Conservation (phyloP, 2,329 filamentous ascomycete species). For the Hymenoscyphus repandus region DNA sequence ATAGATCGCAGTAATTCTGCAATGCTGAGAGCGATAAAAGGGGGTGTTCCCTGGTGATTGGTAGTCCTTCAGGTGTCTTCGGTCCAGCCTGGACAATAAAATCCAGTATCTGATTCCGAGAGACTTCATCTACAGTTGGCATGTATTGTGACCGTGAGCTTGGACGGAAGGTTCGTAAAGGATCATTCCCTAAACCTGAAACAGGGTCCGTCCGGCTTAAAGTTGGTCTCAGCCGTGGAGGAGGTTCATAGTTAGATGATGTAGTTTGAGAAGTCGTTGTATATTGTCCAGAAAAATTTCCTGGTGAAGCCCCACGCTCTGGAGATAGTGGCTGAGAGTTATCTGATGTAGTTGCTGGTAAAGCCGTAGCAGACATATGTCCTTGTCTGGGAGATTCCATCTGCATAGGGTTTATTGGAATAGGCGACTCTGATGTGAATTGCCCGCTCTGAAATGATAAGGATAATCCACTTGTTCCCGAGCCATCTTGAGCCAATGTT, state of each 20-base stretch:
- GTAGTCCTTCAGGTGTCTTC: constrained; percentile 41
- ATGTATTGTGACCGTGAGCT: constrained; percentile 25
- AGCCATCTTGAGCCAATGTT: not conserved
- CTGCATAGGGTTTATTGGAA: not conserved
- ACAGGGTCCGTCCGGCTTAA: no score
- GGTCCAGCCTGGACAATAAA: constrained; percentile 46
- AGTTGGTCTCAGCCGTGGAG: no score
- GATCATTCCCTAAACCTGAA: not conserved
- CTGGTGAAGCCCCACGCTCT: not conserved
- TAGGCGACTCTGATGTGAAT: not conserved
- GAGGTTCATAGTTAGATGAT: not conserved
- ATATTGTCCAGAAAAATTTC: not conserved
- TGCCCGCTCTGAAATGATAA: not conserved
- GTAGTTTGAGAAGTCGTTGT: constrained; percentile 6
- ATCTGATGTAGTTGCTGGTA: not conserved
- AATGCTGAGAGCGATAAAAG: constrained; percentile 46
- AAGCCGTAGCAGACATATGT: not conserved
- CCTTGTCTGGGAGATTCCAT: not conserved
- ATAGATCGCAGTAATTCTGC: constrained; percentile 53
- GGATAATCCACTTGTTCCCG: not conserved
- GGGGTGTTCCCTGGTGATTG: constrained; percentile 43
- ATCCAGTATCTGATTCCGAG: constrained; percentile 40
- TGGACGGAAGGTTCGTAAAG: constrained; percentile 28
- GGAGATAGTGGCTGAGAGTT: not conserved
- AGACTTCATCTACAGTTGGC: constrained; percentile 35